Evolutionary conservation across 2,329 filamentous ascomycete species (phyloP), one percentile per base, ranked within the genome.

Genomic region (Fusarium citri): DNA sequence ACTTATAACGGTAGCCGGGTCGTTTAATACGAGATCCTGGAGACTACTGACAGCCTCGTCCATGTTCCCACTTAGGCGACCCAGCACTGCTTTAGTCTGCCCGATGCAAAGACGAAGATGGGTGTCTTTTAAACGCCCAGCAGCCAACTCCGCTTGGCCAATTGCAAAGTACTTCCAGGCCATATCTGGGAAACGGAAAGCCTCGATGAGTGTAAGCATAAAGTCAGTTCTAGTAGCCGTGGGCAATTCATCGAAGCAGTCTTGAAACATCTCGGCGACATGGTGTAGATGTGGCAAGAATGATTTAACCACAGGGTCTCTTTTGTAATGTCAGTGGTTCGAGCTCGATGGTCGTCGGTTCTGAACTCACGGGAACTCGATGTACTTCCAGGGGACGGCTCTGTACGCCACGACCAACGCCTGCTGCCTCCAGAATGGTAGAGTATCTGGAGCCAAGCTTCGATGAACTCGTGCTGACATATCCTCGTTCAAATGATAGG

Each of bases 101-200:
- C 65, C 56, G 14, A 73, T 65, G 28, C 68, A 65, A 26, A 56
- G 64, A 20, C 66, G 71, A 49, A 72, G 58, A 42, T 73, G 69
- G 4, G 51, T 53, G 16, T 73, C 63, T 26, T 73, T 69, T 15
- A 73, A 49, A 7, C 62, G 71, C 16, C 56, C 61, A 15, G 65
- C 51, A 41, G 57, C 65, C 51, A 59, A 20, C 26, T 73, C 68
- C 25, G 71, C 71, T 28, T 70, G 65, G 2, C 56, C 56, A 20
- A 73, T 55, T 4, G 66, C 59, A 31, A 73, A 73, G 41, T 73
- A 71, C 26, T 69, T 73, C 71, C 71, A 73, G 22, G 65, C 66
- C 66, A 73, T 72, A n/a, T 57, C 59, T 22, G 71, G 71, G 28
- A 73, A 72, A 10, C 71, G 59, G 18, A 68, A 73, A n/a, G 68